Percentiles rank a stretch among this genome's conserved stretches.
phyloP scores from a whole-genome alignment of 2,329 filamentous ascomycete genomes.

The Penicillium sp. region DNA sequence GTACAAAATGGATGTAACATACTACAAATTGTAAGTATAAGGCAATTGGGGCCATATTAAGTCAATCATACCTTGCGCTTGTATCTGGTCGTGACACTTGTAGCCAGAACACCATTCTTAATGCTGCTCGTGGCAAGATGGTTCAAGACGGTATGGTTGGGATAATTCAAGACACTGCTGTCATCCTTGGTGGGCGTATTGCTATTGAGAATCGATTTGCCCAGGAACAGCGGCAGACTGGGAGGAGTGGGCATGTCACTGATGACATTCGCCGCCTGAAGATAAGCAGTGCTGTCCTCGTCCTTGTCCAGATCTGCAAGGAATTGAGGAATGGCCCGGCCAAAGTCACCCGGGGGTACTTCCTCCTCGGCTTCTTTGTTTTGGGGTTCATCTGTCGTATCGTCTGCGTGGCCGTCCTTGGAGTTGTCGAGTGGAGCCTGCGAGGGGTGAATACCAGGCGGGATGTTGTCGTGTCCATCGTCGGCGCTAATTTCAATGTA shows the following conservation, averaged over 20 bases:
- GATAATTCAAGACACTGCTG: slow-evolving; percentile 94
- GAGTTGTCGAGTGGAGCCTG: slow-evolving; percentile 45
- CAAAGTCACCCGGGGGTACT: slow-evolving; percentile 63
- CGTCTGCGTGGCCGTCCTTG: slow-evolving; percentile 43
- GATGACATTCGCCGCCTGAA: slow-evolving; percentile 72
- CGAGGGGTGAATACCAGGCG: slow-evolving; percentile 46
- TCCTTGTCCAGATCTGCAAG: slow-evolving; percentile 80
- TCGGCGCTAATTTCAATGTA: slow-evolving; percentile 91
- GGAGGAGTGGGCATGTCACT: slow-evolving; percentile 82
- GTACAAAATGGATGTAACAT: slow-evolving; percentile 96
- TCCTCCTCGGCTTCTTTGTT: slow-evolving; percentile 56
- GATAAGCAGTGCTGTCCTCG: slow-evolving; percentile 74
- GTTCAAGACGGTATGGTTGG: slow-evolving; percentile 95
- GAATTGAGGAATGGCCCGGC: slow-evolving; percentile 76
- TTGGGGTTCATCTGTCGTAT: slow-evolving; percentile 16
- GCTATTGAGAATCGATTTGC: slow-evolving; percentile 92
- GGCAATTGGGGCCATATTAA: neutral
- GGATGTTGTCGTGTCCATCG: slow-evolving; percentile 55
- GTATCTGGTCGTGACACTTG: slow-evolving; percentile 96
- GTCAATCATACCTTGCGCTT: slow-evolving; percentile 68
- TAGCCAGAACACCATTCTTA: slow-evolving; percentile 91
- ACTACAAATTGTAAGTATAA: slow-evolving; percentile 49
- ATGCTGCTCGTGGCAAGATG: slow-evolving; percentile 97
- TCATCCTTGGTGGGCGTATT: slow-evolving; percentile 94
- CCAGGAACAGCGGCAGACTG: slow-evolving; percentile 83